Evolutionary conservation across 768 basidiomycete species (phyloP).

Genomic region (Pholiota conissans): DNA sequence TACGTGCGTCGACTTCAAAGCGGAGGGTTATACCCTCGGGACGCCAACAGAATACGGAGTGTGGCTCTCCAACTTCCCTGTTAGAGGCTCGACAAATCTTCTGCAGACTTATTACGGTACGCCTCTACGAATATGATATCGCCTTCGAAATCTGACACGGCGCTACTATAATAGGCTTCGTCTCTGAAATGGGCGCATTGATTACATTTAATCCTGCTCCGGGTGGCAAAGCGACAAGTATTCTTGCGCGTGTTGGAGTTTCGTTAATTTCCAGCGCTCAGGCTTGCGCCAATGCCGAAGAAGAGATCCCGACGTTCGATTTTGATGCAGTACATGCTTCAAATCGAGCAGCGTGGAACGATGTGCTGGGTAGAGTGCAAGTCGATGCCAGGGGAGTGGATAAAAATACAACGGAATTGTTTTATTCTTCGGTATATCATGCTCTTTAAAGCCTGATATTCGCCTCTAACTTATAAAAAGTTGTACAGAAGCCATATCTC

Average conservation of each 20-base stretch:
- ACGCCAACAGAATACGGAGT: conserved; percentile 56
- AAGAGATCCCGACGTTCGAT: conserved; percentile 59
- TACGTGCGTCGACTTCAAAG: conserved; percentile 62
- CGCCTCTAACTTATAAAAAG: conserved; percentile 19
- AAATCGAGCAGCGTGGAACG: conserved; percentile 54
- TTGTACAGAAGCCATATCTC: conserved; percentile 63
- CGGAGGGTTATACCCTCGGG: conserved; percentile 45
- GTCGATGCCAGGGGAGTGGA: conserved; percentile 50
- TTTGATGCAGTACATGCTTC: conserved; percentile 48
- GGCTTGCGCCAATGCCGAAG: conserved; percentile 60
- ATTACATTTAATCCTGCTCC: conserved; percentile 50
- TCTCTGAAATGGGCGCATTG: conserved; percentile 52
- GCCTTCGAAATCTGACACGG: neutral
- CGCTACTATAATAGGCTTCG: conserved; percentile 35
- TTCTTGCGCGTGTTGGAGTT: conserved; percentile 64
- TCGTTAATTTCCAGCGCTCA: conserved; percentile 62
- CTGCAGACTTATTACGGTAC: conserved; percentile 50
- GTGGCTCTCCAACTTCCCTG: conserved; percentile 51
- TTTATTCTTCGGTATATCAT: conserved; percentile 54
- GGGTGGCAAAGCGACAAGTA: conserved; percentile 33
- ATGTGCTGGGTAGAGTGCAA: conserved; percentile 53
- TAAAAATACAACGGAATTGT: conserved; percentile 48
- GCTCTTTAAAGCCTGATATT: neutral
- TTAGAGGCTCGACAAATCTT: conserved; percentile 43
- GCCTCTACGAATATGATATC: conserved; percentile 6